Evolutionary conservation across 2,329 filamentous ascomycete genomes (phyloP).

Genomic region (Phyllosticta citrichinensis): DNA sequence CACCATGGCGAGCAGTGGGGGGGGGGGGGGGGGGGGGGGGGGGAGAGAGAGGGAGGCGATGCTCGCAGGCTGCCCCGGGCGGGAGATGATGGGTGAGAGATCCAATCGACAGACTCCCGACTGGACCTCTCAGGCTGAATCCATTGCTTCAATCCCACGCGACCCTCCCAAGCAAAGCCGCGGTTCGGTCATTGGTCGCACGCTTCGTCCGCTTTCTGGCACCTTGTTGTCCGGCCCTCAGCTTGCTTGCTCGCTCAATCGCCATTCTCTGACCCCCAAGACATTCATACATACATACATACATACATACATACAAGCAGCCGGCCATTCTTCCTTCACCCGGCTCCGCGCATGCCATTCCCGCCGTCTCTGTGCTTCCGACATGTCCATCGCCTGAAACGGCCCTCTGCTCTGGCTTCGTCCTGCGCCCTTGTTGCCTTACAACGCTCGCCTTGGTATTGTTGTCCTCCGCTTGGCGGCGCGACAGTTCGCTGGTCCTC

Average conservation of each 20-base stretch:
- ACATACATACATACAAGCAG: too few species aligned
- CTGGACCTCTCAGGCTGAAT: background rate
- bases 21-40: too few species aligned
- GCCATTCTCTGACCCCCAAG: background rate
- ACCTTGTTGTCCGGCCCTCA: background rate
- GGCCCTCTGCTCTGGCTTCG: background rate
- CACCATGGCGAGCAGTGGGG: constrained; percentile 22
- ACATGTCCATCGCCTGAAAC: background rate
- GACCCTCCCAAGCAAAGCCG: background rate
- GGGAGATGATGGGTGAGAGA: background rate
- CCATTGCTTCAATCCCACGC: background rate
- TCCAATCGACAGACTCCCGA: too few species aligned
- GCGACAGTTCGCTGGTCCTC: background rate
- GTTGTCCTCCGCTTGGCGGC: background rate
- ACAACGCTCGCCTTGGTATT: background rate
- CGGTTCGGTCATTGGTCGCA: background rate
- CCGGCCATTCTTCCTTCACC: background rate
- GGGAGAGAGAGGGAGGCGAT: too few species aligned
- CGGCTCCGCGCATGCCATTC: background rate
- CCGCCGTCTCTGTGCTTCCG: background rate
- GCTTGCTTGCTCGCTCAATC: background rate
- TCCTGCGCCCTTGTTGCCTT: background rate
- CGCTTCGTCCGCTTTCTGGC: background rate
- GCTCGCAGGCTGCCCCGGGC: background rate
- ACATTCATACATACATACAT: background rate